A percentile compares a stretch with the other conserved stretches of the same genome.
Conservation (phyloP, 2,329 filamentous ascomycete genomes). For the Hypoxylon sp. region DNA sequence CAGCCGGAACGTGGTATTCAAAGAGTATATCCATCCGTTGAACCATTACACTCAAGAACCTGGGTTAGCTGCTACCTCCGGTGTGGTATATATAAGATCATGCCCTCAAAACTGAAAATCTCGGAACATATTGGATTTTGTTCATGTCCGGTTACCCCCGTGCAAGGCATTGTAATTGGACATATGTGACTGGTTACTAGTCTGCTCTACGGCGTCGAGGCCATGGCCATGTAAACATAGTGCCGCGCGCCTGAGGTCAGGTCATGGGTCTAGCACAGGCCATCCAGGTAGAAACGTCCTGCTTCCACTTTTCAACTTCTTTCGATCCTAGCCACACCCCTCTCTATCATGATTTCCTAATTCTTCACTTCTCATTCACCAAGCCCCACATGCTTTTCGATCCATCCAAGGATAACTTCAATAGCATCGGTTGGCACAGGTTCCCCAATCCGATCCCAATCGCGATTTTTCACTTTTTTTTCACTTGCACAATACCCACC, state of each 20-base stretch:
- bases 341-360: background rate
- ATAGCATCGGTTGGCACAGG: too few relatives aligned
- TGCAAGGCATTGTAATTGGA: background rate
- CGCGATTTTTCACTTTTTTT: too few relatives aligned
- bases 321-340: too few relatives aligned
- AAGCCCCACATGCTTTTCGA: too few relatives aligned
- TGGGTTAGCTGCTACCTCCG: background rate
- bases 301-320: too few relatives aligned
- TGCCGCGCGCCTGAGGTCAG: background rate
- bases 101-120: background rate
- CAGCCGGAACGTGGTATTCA: too few relatives aligned
- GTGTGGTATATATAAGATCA: background rate
- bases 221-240: too few relatives aligned
- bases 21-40: too few relatives aligned
- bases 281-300: background rate
- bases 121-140: background rate
- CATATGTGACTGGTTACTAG: background rate
- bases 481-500: too few relatives aligned
- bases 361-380: background rate
- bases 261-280: background rate
- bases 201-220: background rate
- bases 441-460: too few relatives aligned
- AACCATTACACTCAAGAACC: too few relatives aligned
- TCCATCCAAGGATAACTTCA: too few relatives aligned
- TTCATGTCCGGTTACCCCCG: background rate